Base-by-base conservation (phyloP, 305 asterid species). In the Plantago lanceolata region DNA sequence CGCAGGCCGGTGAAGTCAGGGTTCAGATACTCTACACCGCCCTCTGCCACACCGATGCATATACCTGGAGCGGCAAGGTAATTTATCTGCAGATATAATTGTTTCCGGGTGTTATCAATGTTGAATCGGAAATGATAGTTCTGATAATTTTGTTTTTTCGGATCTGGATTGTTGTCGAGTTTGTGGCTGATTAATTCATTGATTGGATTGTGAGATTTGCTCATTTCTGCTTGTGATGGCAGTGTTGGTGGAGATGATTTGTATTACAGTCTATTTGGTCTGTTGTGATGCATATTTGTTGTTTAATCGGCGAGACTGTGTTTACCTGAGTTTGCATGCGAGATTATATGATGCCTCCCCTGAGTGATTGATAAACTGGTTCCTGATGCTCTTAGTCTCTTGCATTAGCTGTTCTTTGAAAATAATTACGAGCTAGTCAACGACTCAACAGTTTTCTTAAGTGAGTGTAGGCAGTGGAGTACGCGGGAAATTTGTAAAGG, bases 21-120 rank as follows among this genome's bases (percentile, higher is more conserved):
- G 72, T 94, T 63, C 82, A 88, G 82, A 72, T 94, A 66, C 84
- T 90, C 18, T 93, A 74, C 74, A 76, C 96, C 29, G 97, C 99
- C 58, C 92, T 94, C 58, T 94, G 99, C 73, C 99, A 90, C 71
- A 94, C 99, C 16, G 99, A 94, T 52, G 95, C 99, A 33, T 90
- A 93, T 70, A 93, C 97, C 63, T 93, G 95, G 97, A 77, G 96
- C 75, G 99, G 99, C 81, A 90, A 94, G 96, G 97, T 93, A 73
- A 48, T 16, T 33, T n/a, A n/a, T n/a, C n/a, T n/a, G n/a, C n/a
- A n/a, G n/a, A n/a, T n/a, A n/a, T n/a, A n/a, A n/a, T n/a, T n/a
- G n/a, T n/a, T n/a, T n/a, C n/a, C n/a, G n/a, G n/a, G 28, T 24
- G 28, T 24, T 24, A 24, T 24, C 28, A 0, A 33, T 5, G 40